Base-by-base conservation (phyloP, 2,329 filamentous ascomycete genomes). In the Cadophora luteo-olivacea region DNA sequence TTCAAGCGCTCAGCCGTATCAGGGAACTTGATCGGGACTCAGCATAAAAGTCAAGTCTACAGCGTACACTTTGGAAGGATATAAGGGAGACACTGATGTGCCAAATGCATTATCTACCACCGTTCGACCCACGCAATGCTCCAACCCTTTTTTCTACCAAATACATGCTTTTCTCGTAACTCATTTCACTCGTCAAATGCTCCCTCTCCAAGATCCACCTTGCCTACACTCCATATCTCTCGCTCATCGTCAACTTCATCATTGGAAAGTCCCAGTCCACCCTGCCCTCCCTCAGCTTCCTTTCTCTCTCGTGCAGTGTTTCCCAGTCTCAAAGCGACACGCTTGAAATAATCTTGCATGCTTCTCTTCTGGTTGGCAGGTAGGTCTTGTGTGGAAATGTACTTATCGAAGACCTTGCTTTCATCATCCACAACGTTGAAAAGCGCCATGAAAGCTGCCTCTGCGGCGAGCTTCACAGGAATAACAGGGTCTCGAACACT, bases 261-360 rank as follows among this genome's bases (percentile, higher is more conserved):
- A 77, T 92, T 94, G 41, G 91, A 92, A 75, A 99, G 79, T 0
- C 94, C 94, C 61, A 98, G 78, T 0, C 94, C 93, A 58, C 94
- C 94, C 68, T 91, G 87, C 8, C 95, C 96, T 70, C 94, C 95
- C 78, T 97, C 94, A 0, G 96, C 96, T 74, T 97, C 94, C 77
- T 89, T 92, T 75, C 96, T 87, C 82, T 99, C 96, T 70, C 93
- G 87, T 1, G 92, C 94, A 79, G 98, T 96, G 22, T 84, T 87
- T n/a, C 92, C 95, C 24, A 98, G 82, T 74, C 94, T 88, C 76
- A 95, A 80, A 1, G 93, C 93, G 72, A 99, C 92, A 52, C 96
- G 86, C 85, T 97, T 97, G 83, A 98, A 98, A 82, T 99, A 99
- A 79, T 99, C 96, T 68, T 90, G 87, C 91, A 99, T 97, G 79